Evolutionary conservation across 2,329 filamentous ascomycete genomes (phyloP).

Genomic region (Passalora sequoiae): DNA sequence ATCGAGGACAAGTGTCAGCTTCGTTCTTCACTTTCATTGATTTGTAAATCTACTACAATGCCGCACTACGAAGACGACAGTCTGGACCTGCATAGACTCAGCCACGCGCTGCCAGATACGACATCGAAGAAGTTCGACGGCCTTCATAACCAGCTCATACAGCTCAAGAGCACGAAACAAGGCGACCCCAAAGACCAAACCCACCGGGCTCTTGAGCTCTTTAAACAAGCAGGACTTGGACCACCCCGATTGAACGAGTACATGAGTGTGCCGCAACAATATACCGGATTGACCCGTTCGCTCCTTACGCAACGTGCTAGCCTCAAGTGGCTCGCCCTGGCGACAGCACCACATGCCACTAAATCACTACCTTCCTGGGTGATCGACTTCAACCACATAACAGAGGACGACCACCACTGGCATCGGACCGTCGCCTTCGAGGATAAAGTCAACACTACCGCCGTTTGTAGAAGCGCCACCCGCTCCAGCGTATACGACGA

Average conservation of each 20-base stretch:
- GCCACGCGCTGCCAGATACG: neutral
- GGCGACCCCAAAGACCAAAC: neutral
- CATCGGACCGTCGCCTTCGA: neutral
- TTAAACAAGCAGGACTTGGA: neutral
- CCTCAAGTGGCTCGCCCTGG: neutral
- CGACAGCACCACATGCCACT: neutral
- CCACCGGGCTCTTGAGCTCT: neutral
- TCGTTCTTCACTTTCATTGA: neutral
- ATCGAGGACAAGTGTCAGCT: conserved; percentile 4
- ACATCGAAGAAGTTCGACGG: neutral
- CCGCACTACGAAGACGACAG: conserved; percentile 3
- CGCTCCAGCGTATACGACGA: conserved; percentile 1
- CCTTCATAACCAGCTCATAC: neutral
- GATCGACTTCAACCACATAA: neutral
- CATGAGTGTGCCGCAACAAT: neutral
- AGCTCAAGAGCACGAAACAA: conserved; percentile 1
- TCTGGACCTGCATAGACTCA: neutral
- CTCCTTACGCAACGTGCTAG: conserved; percentile 1
- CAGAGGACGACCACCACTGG: conserved; percentile 2
- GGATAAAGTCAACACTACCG: neutral
- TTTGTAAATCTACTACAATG: neutral
- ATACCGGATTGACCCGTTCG: conserved; percentile 1
- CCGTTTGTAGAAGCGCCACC: conserved; percentile 1
- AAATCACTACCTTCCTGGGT: conserved; percentile 2
- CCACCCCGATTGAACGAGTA: neutral